Evolutionary conservation across 139 green algal genomes (phyloP), one percentile per base, ranked within the genome.

Genomic region (Chlorella sp.): DNA sequence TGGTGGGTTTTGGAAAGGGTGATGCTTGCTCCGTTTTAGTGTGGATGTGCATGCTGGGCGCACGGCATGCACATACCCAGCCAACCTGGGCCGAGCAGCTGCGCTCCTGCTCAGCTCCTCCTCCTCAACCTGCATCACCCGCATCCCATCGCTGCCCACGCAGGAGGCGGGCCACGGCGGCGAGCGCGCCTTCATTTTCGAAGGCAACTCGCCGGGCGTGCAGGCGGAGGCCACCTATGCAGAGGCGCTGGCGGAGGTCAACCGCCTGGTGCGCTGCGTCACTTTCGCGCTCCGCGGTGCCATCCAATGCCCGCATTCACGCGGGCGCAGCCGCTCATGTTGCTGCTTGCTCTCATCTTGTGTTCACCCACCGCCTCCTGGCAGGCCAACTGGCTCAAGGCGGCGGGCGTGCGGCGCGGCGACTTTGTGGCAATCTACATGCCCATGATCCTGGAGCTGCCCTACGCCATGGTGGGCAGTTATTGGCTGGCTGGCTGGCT

Each of bases 401-500:
- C 80, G 13, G 70, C 90, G 51, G 96, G 95, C 54, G 91, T 99
- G 24, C 89, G 90, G 73, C 93, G 94, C 84, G 96, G 96, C 30
- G 93, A 98, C 86, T 88, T 80, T 19, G 96, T 99, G 26, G 92
- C 92, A 40, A 94, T 98, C 73, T 99, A 99, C 92, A 94, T 99
- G 91, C 75, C 54, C 54, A 72, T 82, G 76, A 24, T 72, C 8
- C 34, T 54, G 41, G 56, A 72, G 54, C 54, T 82, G 32, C 76
- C 56, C 0, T 73, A 73, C 9, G 38, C 76, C 76, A 82, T 73
- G 54, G 54, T 82, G 76, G 20, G 65, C 17, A 5, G 2, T 41
- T 20, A 14, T 7, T 69, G 58, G 19, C 58, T n/a, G 22, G 58
- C n/a, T n/a, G n/a, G n/a, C n/a, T n/a, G n/a, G n/a, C n/a, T n/a